Percentiles rank a stretch among this genome's conserved stretches.
These are phyloP conservation scores for Kuraishia molischiana DNA, from an alignment of 805 yeast genomes.

Conservation along the genomic window DNA sequence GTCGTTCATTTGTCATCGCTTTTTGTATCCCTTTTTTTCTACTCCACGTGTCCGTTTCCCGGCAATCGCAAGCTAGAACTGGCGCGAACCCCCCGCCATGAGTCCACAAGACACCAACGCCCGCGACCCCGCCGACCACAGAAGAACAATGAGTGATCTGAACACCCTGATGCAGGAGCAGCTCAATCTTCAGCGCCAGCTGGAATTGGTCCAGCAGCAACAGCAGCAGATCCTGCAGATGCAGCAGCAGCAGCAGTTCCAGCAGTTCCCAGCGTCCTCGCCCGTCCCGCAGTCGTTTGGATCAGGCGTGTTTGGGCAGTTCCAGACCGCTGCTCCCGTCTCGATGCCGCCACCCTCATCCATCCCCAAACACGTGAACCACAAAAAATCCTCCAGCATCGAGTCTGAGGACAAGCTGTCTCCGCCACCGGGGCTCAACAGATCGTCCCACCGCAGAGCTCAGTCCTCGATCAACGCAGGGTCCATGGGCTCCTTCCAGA, in stretches of 20 bases:
- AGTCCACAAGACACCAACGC: background rate
- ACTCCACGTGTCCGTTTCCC: too few relatives aligned
- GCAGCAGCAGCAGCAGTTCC: constrained; percentile 54
- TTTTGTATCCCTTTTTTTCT: too few relatives aligned
- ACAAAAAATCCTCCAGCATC: constrained; percentile 4
- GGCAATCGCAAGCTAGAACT: background rate
- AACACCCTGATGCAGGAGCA: constrained; percentile 91
- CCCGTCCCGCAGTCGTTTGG: constrained; percentile 6
- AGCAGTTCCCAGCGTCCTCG: constrained; percentile 11
- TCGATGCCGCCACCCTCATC: constrained; percentile 9
- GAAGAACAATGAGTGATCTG: constrained; percentile 92
- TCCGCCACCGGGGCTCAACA: constrained; percentile 6
- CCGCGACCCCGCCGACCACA: constrained; percentile 48
- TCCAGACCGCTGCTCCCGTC: constrained; percentile 10
- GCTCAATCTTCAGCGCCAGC: constrained; percentile 80
- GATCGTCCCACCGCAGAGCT: constrained; percentile 28
- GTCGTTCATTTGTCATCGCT: too few relatives aligned
- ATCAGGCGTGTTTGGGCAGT: constrained; percentile 5
- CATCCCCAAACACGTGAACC: constrained; percentile 18
- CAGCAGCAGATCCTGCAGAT: constrained; percentile 80
- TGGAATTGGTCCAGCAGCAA: constrained; percentile 86
- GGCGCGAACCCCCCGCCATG: background rate
- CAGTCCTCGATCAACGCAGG: constrained; percentile 31
- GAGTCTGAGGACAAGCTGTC: constrained; percentile 10
- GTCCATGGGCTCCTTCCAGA: constrained; percentile 21